Evolutionary conservation across 2,329 filamentous ascomycete species (phyloP).

Genomic region (Claviceps africana): DNA sequence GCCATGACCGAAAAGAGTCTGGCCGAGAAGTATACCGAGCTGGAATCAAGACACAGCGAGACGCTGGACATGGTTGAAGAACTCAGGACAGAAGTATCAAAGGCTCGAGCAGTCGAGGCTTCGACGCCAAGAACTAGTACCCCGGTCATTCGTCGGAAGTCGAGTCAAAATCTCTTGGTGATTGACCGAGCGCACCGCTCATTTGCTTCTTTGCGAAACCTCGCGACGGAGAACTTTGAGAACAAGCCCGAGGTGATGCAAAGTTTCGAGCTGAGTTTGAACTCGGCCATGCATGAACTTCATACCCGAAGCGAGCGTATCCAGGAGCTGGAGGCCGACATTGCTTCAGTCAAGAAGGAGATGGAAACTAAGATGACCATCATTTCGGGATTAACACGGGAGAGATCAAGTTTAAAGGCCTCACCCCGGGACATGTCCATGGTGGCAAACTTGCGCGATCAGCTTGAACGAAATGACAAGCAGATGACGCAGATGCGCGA

Average conservation of each 20-base stretch:
- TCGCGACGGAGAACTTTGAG: slow-evolving; percentile 78
- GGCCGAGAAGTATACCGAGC: slow-evolving; percentile 63
- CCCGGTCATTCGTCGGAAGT: slow-evolving; percentile 82
- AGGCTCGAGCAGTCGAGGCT: slow-evolving; percentile 49
- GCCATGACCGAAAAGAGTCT: slow-evolving; percentile 62
- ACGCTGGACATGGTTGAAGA: slow-evolving; percentile 79
- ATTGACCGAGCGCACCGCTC: slow-evolving; percentile 87
- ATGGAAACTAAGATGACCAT: slow-evolving; percentile 96
- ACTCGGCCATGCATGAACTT: slow-evolving; percentile 83
- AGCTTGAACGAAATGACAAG: slow-evolving; percentile 74
- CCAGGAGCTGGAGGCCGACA: slow-evolving; percentile 74
- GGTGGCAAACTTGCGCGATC: slow-evolving; percentile 72
- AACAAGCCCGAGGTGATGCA: slow-evolving; percentile 71
- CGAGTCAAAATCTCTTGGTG: slow-evolving; percentile 74
- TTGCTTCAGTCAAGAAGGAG: slow-evolving; percentile 75
- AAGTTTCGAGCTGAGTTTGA: slow-evolving; percentile 83
- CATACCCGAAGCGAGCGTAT: slow-evolving; percentile 78
- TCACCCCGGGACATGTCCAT: slow-evolving; percentile 85
- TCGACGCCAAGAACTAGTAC: slow-evolving; percentile 50
- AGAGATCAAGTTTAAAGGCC: slow-evolving; percentile 74
- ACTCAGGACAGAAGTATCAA: slow-evolving; percentile 73
- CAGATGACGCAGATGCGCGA: slow-evolving; percentile 64
- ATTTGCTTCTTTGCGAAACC: slow-evolving; percentile 75
- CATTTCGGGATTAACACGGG: slow-evolving; percentile 84
- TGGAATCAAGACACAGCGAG: slow-evolving; percentile 70